Evolutionary conservation across 768 basidiomycete genomes (phyloP).

Genomic region (Kwoniella sp.): DNA sequence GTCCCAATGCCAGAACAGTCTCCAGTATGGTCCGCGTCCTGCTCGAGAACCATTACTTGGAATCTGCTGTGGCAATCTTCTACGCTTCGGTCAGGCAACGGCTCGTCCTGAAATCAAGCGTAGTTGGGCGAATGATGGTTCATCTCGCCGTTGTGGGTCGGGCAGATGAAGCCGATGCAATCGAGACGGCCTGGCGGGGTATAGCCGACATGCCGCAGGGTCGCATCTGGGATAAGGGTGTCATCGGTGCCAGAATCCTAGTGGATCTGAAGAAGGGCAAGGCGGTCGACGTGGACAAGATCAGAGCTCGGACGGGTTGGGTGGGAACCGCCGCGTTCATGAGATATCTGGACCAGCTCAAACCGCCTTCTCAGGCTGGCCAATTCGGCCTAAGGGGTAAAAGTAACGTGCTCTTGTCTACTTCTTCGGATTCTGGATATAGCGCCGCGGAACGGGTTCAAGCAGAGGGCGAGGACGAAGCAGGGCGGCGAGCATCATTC

Average conservation of each 20-base stretch:
- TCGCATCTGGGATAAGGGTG: conserved; percentile 19
- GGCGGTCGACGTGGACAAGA: conserved; percentile 16
- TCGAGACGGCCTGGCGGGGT: conserved; percentile 24
- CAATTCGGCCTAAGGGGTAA: too few relatives aligned
- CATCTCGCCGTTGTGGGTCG: conserved; percentile 5
- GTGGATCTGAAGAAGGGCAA: conserved; percentile 26
- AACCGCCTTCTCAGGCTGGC: conserved; percentile 10
- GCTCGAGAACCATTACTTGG: conserved; percentile 13
- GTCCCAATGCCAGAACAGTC: conserved; percentile 10
- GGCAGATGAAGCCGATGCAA: conserved; percentile 13
- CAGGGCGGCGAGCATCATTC: too few relatives aligned
- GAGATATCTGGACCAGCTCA: conserved; percentile 12
- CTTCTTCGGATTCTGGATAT: too few relatives aligned
- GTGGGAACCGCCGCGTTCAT: conserved; percentile 13
- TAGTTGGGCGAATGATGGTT: conserved; percentile 29
- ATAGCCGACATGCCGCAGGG: background rate
- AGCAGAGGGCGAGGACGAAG: too few relatives aligned
- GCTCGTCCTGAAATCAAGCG: conserved; percentile 20
- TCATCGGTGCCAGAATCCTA: conserved; percentile 27
- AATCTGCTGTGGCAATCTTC: conserved; percentile 13
- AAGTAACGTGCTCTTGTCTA: too few relatives aligned
- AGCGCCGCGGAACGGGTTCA: too few relatives aligned
- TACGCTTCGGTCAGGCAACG: background rate
- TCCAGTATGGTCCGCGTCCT: conserved; percentile 17
- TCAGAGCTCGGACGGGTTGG: conserved; percentile 14